These are phyloP conservation scores for Porcisia deanei DNA, from an alignment of 208 protist genomes.

Conservation along the genomic window DNA sequence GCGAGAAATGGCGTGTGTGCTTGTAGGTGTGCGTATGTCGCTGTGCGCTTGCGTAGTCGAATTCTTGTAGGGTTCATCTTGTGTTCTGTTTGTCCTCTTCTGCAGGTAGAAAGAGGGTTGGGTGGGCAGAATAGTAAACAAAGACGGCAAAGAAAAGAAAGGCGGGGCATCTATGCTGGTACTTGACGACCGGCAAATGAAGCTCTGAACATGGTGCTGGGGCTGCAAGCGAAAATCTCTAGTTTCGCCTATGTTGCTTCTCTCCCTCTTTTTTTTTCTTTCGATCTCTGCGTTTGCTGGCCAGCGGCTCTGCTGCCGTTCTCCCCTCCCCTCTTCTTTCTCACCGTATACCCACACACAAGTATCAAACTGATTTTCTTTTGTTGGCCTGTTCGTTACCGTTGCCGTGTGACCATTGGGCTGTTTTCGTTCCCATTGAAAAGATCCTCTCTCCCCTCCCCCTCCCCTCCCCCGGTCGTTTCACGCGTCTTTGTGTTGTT, in stretches of 20 bases:
- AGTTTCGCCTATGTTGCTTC: neutral
- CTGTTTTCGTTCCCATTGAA: no score
- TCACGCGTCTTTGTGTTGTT: no score
- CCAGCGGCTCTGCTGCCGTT: conserved; percentile 6
- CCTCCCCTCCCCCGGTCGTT: no score
- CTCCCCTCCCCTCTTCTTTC: neutral
- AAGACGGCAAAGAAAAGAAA: neutral
- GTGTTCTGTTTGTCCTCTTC: neutral
- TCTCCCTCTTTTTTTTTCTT: neutral
- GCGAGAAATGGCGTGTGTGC: neutral
- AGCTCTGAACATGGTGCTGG: neutral
- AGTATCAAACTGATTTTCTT: neutral
- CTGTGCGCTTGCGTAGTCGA: neutral
- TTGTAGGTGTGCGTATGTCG: neutral
- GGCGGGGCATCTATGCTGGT: neutral
- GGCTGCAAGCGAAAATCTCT: neutral
- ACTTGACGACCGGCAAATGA: neutral
- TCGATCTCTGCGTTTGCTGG: conserved; percentile 1
- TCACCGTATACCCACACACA: neutral
- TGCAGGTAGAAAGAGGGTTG: neutral
- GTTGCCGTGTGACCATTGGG: no score
- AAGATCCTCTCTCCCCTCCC: no score
- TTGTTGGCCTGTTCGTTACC: no score
- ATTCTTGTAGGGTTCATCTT: neutral
- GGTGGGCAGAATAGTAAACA: neutral